Evolutionary conservation across 257 asterid species (phyloP).

Genomic region (Forsythia suspensa): DNA sequence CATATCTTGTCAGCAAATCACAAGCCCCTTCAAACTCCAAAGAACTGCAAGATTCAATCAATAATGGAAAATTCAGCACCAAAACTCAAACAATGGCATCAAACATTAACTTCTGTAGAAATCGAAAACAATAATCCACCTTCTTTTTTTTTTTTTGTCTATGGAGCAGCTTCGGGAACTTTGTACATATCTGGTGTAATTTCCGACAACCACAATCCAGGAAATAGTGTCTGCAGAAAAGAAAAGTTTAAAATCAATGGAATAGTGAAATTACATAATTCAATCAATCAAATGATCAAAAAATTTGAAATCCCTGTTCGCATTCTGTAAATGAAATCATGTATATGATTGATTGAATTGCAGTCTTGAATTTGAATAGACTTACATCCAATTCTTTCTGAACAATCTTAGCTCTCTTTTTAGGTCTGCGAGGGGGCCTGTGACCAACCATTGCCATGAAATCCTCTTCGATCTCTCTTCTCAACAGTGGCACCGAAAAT

Average conservation of each 20-base stretch:
- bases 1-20: slow-evolving; percentile 14
- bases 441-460: slow-evolving; percentile 61
- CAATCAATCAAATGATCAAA: neutral
- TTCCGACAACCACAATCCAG: slow-evolving; percentile 38
- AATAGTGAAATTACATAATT: slow-evolving; percentile 10
- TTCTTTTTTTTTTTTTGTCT: neutral
- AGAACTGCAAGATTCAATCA: neutral
- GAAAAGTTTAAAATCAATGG: neutral
- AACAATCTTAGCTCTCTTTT: slow-evolving; percentile 57
- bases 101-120: neutral
- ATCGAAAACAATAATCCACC: neutral
- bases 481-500: slow-evolving; percentile 63
- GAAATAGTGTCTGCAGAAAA: slow-evolving; percentile 34
- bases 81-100: neutral
- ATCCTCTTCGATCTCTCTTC: slow-evolving; percentile 80
- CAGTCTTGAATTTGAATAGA: neutral
- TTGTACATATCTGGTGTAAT: slow-evolving; percentile 37
- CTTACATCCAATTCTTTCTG: slow-evolving; percentile 84
- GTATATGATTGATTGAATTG: neutral
- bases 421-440: slow-evolving; percentile 85
- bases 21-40: slow-evolving; percentile 21
- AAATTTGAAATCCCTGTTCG: neutral
- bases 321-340: neutral
- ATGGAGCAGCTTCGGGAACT: slow-evolving; percentile 33
- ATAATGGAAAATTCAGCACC: neutral